Conservation (phyloP, 176 grass and related monocot species). For the Poa pratensis region DNA sequence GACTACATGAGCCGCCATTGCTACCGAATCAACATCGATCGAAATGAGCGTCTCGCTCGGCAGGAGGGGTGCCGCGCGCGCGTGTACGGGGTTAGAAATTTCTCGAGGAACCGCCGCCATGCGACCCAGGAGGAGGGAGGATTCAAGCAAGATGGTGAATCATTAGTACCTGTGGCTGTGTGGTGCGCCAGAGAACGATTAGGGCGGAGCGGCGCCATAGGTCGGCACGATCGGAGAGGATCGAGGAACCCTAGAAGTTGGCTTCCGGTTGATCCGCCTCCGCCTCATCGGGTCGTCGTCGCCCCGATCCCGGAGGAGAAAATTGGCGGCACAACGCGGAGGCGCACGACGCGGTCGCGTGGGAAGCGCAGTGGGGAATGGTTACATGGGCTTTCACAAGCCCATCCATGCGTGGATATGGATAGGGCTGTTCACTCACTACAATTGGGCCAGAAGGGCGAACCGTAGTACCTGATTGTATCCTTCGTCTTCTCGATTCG, state of each 20-base stretch:
- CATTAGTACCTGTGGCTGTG: constrained; percentile 32
- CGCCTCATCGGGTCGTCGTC: not conserved
- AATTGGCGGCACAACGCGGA: constrained; percentile 44
- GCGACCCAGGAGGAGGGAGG: not conserved
- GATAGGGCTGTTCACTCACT: not conserved
- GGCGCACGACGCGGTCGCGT: no score
- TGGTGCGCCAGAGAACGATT: not conserved
- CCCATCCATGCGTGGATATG: not conserved
- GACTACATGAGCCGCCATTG: not conserved
- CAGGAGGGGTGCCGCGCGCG: not conserved
- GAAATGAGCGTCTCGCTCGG: not conserved
- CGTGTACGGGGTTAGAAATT: not conserved
- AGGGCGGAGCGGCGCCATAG: not conserved
- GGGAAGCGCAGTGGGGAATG: not conserved
- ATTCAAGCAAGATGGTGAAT: not conserved
- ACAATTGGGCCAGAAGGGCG: not conserved
- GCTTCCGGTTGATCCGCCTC: not conserved
- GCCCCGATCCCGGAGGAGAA: not conserved
- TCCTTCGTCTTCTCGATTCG: no score
- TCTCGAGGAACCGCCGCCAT: not conserved
- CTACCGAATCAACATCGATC: not conserved
- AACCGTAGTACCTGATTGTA: no score
- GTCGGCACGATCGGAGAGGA: not conserved
- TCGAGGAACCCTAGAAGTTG: not conserved
- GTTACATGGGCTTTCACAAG: not conserved